A percentile compares a stretch with the other conserved stretches of the same genome.
phyloP scores from a whole-genome alignment of 2,329 filamentous ascomycete genomes.

The Esteya vermicola region DNA sequence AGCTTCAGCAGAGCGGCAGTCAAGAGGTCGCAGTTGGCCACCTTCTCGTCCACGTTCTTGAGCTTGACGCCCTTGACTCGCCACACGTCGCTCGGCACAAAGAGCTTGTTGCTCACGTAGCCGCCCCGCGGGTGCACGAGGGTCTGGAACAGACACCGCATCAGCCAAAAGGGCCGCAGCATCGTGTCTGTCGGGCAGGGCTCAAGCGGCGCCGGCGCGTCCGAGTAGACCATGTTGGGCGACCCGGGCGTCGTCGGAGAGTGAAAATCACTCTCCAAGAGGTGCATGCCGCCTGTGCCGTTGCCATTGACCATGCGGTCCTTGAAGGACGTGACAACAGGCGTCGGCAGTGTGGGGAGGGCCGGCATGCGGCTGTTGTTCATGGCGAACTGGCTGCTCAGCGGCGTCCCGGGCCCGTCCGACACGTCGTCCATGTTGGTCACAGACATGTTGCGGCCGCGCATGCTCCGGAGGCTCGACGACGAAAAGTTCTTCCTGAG shows the following conservation, averaged over 20 bases:
- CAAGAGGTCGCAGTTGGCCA: conserved; percentile 77
- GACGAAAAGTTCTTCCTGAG: conserved; percentile 58
- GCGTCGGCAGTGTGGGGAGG: conserved; percentile 53
- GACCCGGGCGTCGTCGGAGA: conserved; percentile 46
- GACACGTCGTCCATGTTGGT: conserved; percentile 45
- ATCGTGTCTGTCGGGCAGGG: conserved; percentile 81
- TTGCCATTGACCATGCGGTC: conserved; percentile 39
- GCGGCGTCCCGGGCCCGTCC: conserved; percentile 59
- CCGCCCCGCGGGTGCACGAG: conserved; percentile 83
- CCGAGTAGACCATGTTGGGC: conserved; percentile 45
- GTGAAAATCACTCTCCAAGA: conserved; percentile 77
- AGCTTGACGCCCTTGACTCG: conserved; percentile 86
- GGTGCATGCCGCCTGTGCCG: conserved; percentile 53
- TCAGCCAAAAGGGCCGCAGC: conserved; percentile 93
- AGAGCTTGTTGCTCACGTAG: conserved; percentile 82
- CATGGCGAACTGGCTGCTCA: conserved; percentile 50
- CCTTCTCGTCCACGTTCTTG: conserved; percentile 84
- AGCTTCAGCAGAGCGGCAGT: conserved; percentile 81
- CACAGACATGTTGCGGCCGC: conserved; percentile 58
- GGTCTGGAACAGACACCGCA: conserved; percentile 87
- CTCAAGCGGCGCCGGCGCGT: conserved; percentile 67
- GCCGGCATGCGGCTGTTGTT: conserved; percentile 34
- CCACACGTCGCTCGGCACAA: conserved; percentile 89
- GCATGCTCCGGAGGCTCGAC: conserved; percentile 56
- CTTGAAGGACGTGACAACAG: conserved; percentile 47